These are phyloP conservation scores for Westerdykella ornata DNA, from an alignment of 2,329 filamentous ascomycete species.

Conservation along the genomic window DNA sequence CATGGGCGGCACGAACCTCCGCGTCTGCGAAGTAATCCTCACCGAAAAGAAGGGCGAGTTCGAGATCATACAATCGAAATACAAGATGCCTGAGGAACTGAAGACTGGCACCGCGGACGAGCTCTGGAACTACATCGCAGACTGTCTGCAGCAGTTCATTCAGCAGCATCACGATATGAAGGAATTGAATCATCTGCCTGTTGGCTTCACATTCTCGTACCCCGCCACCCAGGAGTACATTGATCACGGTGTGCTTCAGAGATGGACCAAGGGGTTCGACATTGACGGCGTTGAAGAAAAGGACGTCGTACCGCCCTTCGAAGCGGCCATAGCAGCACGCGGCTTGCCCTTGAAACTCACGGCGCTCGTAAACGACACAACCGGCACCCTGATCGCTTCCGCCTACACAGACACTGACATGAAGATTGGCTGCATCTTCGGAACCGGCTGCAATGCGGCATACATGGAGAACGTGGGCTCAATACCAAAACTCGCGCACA, in stretches of 20 bases:
- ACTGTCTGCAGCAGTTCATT: conserved; percentile 87
- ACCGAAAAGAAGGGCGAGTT: conserved; percentile 86
- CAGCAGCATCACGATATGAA: conserved; percentile 70
- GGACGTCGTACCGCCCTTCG: conserved; percentile 85
- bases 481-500: conserved; percentile 86
- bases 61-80: conserved; percentile 94
- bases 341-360: conserved; percentile 86
- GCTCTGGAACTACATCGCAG: conserved; percentile 91
- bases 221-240: conserved; percentile 90
- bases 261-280: conserved; percentile 97
- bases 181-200: conserved; percentile 60
- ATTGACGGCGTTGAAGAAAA: conserved; percentile 85
- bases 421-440: conserved; percentile 96
- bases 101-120: conserved; percentile 81
- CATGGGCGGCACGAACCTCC: conserved; percentile 93
- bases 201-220: conserved; percentile 97
- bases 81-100: conserved; percentile 88
- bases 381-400: conserved; percentile 91
- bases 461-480: conserved; percentile 93
- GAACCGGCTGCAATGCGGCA: conserved; percentile 94
- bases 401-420: conserved; percentile 91
- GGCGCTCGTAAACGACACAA: conserved; percentile 95
- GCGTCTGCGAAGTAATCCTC: conserved; percentile 88
- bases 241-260: conserved; percentile 83
- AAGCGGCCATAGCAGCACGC: conserved; percentile 66